Base-by-base conservation (phyloP, 306 rosid genomes). In the Cucumis hystrix region DNA sequence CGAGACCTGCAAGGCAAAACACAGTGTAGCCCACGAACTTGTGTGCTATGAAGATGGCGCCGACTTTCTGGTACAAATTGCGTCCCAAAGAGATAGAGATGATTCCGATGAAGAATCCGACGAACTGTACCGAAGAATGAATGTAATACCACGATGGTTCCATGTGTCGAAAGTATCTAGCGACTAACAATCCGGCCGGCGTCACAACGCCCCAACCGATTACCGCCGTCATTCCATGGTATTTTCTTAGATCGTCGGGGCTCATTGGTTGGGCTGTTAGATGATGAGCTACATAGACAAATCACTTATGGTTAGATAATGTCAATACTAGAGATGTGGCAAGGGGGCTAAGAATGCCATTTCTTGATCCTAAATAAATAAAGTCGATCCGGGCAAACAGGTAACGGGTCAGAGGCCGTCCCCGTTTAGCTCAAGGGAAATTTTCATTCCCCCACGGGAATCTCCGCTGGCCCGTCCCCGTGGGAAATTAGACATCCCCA, bases 141-240 rank as follows among this genome's bases (percentile, higher is more conserved):
- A 79, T 28, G 62, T 72, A 79, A 41, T 70, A 79, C 78, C 82
- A 79, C 1, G 14, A 3, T 10, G 82, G 73, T 11, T 79, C 74
- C 6, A 17, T 1, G 6, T 59, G 28, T 13, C 63, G 75, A 23
- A 79, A 47, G 58, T 79, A 61, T 7, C 78, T 28, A 9, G 82
- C 78, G 18, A 79, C 9, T 15, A 65, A 6, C 20, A 45, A 1
- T 10, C 78, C 82, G 0, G 56, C 9, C 54, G 78, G 78, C 28
- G 57, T 49, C 3, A 79, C 3, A 45, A 61, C 37, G 39, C 82
- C 82, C 82, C 82, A 79, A 7, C 78, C 78, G 30, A 51, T 39
- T 15, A 79, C 6, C 18, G 61, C 40, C n/a, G 66, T 12, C 3
- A 11, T 4, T 72, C 82, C 82, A 61, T 72, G 82, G 78, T 16